These are phyloP conservation scores for Linum usitatissimum DNA, from an alignment of 345 rosid species.

Conservation along the genomic window DNA sequence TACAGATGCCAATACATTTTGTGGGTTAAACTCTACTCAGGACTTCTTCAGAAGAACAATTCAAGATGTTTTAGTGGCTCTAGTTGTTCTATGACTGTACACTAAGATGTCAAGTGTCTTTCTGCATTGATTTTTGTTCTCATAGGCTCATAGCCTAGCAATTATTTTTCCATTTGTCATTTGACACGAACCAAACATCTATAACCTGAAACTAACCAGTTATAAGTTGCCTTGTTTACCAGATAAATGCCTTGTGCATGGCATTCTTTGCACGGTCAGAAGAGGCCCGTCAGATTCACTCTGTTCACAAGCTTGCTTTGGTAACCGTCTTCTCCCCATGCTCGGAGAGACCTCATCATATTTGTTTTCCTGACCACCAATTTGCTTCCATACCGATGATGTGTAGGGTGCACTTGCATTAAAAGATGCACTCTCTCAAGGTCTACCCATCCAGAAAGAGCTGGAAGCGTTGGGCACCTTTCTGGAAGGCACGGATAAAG, in stretches of 20 bases:
- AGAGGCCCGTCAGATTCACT: conserved; percentile 83
- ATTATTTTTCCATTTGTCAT: not conserved
- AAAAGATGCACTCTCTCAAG: conserved; percentile 83
- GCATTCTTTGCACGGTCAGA: conserved; percentile 94
- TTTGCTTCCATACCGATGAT: conserved; percentile 11
- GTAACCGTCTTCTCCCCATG: conserved; percentile 26
- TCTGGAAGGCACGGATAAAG: conserved; percentile 62
- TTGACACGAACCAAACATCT: not conserved
- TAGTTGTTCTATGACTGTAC: no score
- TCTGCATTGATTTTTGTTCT: not conserved
- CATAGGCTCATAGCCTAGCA: not conserved
- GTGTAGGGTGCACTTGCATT: conserved; percentile 77
- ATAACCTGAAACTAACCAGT: not conserved
- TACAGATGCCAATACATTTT: no score
- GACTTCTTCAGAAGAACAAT: no score
- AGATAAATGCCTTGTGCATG: conserved; percentile 86
- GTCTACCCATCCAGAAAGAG: conserved; percentile 77
- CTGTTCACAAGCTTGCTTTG: conserved; percentile 90
- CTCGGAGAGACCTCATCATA: conserved; percentile 3
- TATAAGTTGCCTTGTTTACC: conserved; percentile 9
- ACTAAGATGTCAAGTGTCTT: no score
- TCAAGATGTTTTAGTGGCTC: no score
- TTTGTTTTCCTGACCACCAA: conserved; percentile 8
- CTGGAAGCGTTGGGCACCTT: conserved; percentile 46
- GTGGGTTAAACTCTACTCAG: no score